Percentiles rank a stretch among this genome's conserved stretches.
These are phyloP conservation scores for Carex littledalei DNA, from an alignment of 176 grass and related monocot species.

Conservation along the genomic window DNA sequence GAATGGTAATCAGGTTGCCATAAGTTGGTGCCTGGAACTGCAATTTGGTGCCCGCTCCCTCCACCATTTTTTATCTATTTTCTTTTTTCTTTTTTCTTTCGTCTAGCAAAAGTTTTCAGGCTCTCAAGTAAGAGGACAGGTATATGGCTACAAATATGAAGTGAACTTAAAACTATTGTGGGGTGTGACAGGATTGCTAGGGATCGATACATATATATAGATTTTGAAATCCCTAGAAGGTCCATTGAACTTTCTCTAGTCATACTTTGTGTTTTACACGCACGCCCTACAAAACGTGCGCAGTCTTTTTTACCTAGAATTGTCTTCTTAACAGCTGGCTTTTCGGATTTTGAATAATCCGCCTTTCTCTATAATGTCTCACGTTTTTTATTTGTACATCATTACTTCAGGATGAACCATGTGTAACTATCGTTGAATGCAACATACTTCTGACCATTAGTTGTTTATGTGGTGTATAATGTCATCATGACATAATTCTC, in stretches of 20 bases:
- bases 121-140: background rate
- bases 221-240: conserved; percentile 1
- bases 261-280: background rate
- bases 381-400: background rate
- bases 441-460: background rate
- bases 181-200: background rate
- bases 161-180: background rate
- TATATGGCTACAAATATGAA: background rate
- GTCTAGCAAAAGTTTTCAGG: background rate
- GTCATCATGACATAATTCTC: background rate
- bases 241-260: background rate
- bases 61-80: conserved; percentile 28
- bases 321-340: background rate
- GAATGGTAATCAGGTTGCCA: conserved; percentile 71
- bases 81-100: background rate
- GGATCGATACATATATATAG: conserved; percentile 11
- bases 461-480: background rate
- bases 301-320: background rate
- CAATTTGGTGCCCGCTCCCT: conserved; percentile 28
- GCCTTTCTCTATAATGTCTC: background rate
- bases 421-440: background rate
- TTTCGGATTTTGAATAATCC: background rate
- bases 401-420: background rate
- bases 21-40: conserved; percentile 71
- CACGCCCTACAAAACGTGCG: background rate